phyloP scores from a whole-genome alignment of 345 rosid genomes.

The Populus deltoides region DNA sequence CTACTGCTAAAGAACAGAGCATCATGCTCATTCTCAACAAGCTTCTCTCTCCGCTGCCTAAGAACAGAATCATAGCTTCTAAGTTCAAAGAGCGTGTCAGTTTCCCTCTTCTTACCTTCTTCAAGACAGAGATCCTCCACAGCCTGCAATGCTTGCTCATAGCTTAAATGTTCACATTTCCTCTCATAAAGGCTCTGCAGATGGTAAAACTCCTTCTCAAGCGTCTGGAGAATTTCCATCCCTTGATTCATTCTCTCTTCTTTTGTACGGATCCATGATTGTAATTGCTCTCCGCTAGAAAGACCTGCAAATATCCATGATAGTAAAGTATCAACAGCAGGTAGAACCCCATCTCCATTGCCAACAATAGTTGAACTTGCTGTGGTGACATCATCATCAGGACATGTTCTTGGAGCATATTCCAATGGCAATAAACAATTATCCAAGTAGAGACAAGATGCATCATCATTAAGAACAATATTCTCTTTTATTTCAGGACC shows the following conservation, averaged over 20 bases:
- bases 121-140: conserved; percentile 79
- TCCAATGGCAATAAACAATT: conserved; percentile 47
- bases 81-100: conserved; percentile 44
- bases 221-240: conserved; percentile 63
- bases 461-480: conserved; percentile 59
- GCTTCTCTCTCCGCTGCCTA: conserved; percentile 67
- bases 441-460: conserved; percentile 56
- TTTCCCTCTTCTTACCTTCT: conserved; percentile 78
- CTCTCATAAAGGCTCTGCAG: conserved; percentile 80
- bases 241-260: conserved; percentile 78
- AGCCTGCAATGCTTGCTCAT: conserved; percentile 79
- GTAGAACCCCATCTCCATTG: conserved; percentile 31
- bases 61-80: conserved; percentile 64
- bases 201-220: conserved; percentile 75
- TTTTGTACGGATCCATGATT: conserved; percentile 58
- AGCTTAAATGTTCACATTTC: conserved; percentile 72
- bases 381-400: conserved; percentile 27
- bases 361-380: conserved; percentile 31
- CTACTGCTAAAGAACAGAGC: conserved; percentile 38
- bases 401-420: conserved; percentile 18
- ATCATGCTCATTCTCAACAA: conserved; percentile 54
- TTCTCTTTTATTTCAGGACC: conserved; percentile 52
- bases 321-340: conserved; percentile 50
- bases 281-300: conserved; percentile 62
- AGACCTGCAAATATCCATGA: conserved; percentile 87